Evolutionary conservation across 1,284 basidiomycete genomes (phyloP), one percentile per base, ranked within the genome.

Genomic region (Ceratobasidium sp.): DNA sequence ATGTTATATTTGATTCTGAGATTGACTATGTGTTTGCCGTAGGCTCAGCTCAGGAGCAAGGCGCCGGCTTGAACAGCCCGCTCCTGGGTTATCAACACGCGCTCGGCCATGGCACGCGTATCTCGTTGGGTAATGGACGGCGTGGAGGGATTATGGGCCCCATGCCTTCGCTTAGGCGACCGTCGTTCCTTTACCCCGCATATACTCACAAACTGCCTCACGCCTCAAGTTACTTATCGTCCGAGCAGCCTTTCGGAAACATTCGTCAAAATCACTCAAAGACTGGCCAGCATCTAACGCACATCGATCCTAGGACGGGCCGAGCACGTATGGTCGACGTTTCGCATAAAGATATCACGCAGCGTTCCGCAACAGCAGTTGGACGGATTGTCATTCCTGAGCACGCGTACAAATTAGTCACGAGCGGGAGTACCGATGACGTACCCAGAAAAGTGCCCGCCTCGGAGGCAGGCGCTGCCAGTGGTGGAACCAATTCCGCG

Each of bases 261-360:
- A n/a, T 48, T 36, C 64, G 64, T 22, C 51, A 48, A 48, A 66
- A 36, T 31, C 64, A 66, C 33, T 66, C 64, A n/a, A 24, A 8
- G 9, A 8, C 31, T 44, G 22, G 57, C 56, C 64, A 81, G 1
- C 79, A 79, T 50, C 79, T 95, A 51, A 93, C 93, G 0, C 95
- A 96, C 81, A 82, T 96, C 41, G 91, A 94, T 77, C 80, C 81
- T 8, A 50, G 33, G 22, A 83, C 87, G 9, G 93, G 93, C 14
- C 88, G 87, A 31, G 89, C 93, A 2, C 85, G 87, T 22, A 96
- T 97, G 94, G 94, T 96, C 19, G 89, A 95, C 78, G 88, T 96
- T 60, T 87, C 89, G n/a, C 79, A 84, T 67, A 97, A 97, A 80
- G 77, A 81, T 4, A 80, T 86, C n/a, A 92, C 92, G 0, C 85